Percentiles rank a stretch among this genome's conserved stretches.
These are phyloP conservation scores for Fraxinus ornus DNA, from an alignment of 305 asterid species.

Conservation along the genomic window DNA sequence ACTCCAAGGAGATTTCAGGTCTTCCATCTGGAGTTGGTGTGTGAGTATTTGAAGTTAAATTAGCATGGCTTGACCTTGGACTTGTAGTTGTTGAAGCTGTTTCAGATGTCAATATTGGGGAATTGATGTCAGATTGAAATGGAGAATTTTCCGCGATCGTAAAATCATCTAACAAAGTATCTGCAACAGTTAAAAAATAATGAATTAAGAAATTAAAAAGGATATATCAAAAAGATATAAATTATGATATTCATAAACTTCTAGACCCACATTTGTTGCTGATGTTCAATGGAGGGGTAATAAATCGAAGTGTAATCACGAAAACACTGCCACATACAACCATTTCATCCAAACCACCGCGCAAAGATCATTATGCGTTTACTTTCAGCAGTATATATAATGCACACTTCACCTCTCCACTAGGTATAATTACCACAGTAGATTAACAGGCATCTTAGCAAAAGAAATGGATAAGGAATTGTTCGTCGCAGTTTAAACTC, in stretches of 20 bases:
- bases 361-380: conserved; percentile 5
- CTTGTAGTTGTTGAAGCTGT: conserved; percentile 42
- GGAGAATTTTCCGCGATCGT: conserved; percentile 90
- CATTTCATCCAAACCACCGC: conserved; percentile 11
- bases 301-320: not conserved
- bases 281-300: not conserved
- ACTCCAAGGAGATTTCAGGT: conserved; percentile 54
- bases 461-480: not conserved
- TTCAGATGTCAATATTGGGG: conserved; percentile 53
- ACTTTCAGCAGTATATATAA: not conserved
- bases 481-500: not conserved
- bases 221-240: conserved; percentile 6
- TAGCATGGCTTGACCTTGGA: conserved; percentile 52
- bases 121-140: conserved; percentile 56
- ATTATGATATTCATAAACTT: conserved; percentile 4
- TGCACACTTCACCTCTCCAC: not conserved
- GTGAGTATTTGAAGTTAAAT: conserved; percentile 38
- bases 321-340: not conserved
- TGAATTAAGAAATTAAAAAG: not conserved
- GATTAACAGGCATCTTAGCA: not conserved
- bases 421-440: conserved; percentile 1
- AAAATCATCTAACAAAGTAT: conserved; percentile 73
- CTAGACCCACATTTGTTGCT: not conserved
- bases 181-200: conserved; percentile 44
- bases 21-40: conserved; percentile 48